Evolutionary conservation across 345 rosid species (phyloP), one percentile per base, ranked within the genome.

Genomic region (Boechera divaricarpa): DNA sequence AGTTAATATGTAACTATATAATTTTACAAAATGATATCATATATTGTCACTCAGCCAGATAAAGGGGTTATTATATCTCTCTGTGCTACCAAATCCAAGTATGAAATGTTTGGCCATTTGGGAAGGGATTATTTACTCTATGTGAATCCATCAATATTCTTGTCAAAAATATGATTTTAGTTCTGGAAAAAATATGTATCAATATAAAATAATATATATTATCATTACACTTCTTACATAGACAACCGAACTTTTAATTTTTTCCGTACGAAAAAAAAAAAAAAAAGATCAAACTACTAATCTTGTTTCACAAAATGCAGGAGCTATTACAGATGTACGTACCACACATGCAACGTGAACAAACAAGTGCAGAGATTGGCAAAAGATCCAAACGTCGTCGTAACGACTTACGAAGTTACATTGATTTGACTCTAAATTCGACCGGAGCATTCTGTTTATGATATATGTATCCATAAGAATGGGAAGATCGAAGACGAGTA

Each of bases 261-360:
- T 57, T n/a, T n/a, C 41, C 49, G 12, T 49, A 58, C 10, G 24
- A 10, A n/a, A 58, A 7, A 33, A 1, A 4, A 4, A 33, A 58
- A n/a, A 7, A n/a, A 18, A 7, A 52, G 5, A 52, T 24, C 13
- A 39, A 41, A 38, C 38, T 16, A 57, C 21, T 62, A 39, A 62
- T 11, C 26, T 7, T 65, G 6, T 21, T 39, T 44, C 31, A 12
- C 33, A 63, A 7, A 28, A 31, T 49, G 36, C 48, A 91, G 97
- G 90, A 92, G 93, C 80, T 92, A 92, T 80, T 92, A 90, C 65
- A 87, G 97, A 39, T 92, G 97, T 85, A 92, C 97, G 7, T 88
- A 92, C 77, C 96, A 90, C 77, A 88, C 97, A 79, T 92, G 97
- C 89, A 90, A 80, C 78, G 97, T 92, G 81, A 92, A 90, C 89